A percentile compares a stretch with the other conserved stretches of the same genome.
Conservation (phyloP, 2,329 filamentous ascomycete species). For the Trichoderma brevicompactum region DNA sequence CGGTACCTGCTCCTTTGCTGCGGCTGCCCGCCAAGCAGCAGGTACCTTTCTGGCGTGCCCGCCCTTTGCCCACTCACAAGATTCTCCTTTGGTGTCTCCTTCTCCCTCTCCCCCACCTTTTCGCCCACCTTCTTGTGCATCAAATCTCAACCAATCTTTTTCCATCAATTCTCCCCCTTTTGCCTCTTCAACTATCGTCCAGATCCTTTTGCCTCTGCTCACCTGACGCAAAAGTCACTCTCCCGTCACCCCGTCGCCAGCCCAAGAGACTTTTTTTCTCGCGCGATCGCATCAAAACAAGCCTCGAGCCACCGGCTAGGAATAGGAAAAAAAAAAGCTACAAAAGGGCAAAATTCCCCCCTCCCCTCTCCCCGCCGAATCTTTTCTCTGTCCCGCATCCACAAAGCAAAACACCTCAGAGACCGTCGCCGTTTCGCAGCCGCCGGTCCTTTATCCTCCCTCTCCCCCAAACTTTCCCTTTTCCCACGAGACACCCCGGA, state of each 20-base stretch:
- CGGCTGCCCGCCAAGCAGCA: neutral
- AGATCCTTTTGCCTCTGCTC: conserved; percentile 4
- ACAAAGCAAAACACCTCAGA: conserved; percentile 27
- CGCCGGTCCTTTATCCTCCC: conserved; percentile 56
- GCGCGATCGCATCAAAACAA: conserved; percentile 4
- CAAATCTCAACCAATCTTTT: conserved; percentile 25
- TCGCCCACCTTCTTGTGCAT: conserved; percentile 21
- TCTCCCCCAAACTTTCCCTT: conserved; percentile 54
- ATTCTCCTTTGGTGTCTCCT: conserved; percentile 30
- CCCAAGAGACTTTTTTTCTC: neutral
- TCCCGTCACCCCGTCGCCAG: too few relatives aligned
- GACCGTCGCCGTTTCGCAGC: conserved; percentile 43
- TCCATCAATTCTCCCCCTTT: conserved; percentile 8
- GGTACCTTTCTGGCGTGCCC: neutral
- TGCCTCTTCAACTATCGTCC: conserved; percentile 11
- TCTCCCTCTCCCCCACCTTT: conserved; percentile 31
- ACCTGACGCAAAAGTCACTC: conserved; percentile 17
- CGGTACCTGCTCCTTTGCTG: conserved; percentile 3
- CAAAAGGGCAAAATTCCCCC: neutral
- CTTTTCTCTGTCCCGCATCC: conserved; percentile 4
- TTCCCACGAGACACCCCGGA: conserved; percentile 59
- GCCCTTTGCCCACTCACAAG: neutral
- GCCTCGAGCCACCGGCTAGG: neutral
- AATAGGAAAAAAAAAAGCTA: neutral
- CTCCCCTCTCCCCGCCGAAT: neutral